A percentile compares a stretch with the other conserved stretches of the same genome.
phyloP scores from a whole-genome alignment of 1,284 basidiomycete species.

The Neotropicomus parvogracilis region DNA sequence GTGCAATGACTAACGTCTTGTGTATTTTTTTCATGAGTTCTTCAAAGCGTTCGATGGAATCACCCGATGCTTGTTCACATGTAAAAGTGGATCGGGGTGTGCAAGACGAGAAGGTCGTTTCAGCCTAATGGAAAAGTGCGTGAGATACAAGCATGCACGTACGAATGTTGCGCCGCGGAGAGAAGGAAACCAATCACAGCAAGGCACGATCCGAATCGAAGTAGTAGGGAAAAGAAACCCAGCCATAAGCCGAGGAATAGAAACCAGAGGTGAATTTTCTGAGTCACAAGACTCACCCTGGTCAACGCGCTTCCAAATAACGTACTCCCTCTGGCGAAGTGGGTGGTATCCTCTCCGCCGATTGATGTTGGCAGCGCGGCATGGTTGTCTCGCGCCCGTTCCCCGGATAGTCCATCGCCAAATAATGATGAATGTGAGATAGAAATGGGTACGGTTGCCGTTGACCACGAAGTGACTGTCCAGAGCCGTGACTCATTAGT shows the following conservation, averaged over 20 bases:
- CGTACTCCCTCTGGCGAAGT: conserved; percentile 7
- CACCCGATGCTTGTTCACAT: conserved; percentile 7
- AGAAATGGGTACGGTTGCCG: conserved; percentile 3
- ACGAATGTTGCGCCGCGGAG: neutral
- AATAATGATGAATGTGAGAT: conserved; percentile 21
- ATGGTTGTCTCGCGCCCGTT: neutral
- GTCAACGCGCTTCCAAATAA: conserved; percentile 19
- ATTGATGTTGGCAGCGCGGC: neutral
- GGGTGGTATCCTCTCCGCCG: neutral
- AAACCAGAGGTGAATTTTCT: conserved; percentile 9
- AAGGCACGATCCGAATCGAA: neutral
- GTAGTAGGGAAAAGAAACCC: neutral
- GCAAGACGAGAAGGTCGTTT: conserved; percentile 1
- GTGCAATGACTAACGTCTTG: conserved; percentile 52
- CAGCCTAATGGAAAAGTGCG: conserved; percentile 10
- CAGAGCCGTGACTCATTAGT: conserved; percentile 26
- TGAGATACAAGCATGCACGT: conserved; percentile 12
- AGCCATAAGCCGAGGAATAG: neutral
- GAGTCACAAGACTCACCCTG: conserved; percentile 20
- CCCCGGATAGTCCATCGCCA: conserved; percentile 6
- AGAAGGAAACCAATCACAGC: conserved; percentile 12
- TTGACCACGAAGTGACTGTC: conserved; percentile 7
- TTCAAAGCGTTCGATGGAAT: conserved; percentile 37
- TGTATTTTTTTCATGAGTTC: conserved; percentile 54
- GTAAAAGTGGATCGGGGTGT: conserved; percentile 22